Percentiles rank a stretch among this genome's conserved stretches.
These are phyloP conservation scores for Diutina catenulata DNA, from an alignment of 1,139 yeast species.

Conservation along the genomic window DNA sequence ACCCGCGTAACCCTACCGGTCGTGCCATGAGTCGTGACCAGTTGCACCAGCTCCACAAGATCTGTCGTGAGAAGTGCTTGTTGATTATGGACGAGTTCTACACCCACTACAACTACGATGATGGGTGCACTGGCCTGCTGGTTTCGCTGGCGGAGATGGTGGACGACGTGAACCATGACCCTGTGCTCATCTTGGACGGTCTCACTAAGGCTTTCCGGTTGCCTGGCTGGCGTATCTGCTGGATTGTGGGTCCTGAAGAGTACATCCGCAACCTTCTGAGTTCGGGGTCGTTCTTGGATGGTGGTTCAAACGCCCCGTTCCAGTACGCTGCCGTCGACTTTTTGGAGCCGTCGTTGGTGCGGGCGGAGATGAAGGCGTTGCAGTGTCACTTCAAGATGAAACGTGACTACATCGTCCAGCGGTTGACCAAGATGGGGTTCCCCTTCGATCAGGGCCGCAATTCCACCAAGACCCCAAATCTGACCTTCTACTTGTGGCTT, in stretches of 20 bases:
- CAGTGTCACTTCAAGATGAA: constrained; percentile 52
- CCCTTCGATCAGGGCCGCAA: constrained; percentile 26
- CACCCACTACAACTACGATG: constrained; percentile 52
- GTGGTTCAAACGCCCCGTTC: constrained; percentile 57
- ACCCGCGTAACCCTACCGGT: constrained; percentile 63
- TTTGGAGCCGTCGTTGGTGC: constrained; percentile 41
- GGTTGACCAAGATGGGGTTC: constrained; percentile 49
- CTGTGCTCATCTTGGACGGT: constrained; percentile 54
- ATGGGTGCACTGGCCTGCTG: constrained; percentile 44
- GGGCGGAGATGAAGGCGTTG: constrained; percentile 46
- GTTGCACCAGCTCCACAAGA: constrained; percentile 38
- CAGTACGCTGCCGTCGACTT: constrained; percentile 53
- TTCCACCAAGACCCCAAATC: constrained; percentile 32
- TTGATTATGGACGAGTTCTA: constrained; percentile 62
- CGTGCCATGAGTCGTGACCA: constrained; percentile 42
- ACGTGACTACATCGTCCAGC: constrained; percentile 44
- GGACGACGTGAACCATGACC: constrained; percentile 49
- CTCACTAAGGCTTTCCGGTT: constrained; percentile 54
- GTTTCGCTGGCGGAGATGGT: constrained; percentile 45
- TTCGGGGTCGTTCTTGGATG: constrained; percentile 56
- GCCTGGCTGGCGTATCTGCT: constrained; percentile 63
- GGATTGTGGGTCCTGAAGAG: constrained; percentile 59
- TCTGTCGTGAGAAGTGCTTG: constrained; percentile 47
- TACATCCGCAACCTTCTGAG: constrained; percentile 47
- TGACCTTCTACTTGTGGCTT: constrained; percentile 57